Evolutionary conservation across 2,329 filamentous ascomycete genomes (phyloP).

Genomic region (Colletotrichum sp.): DNA sequence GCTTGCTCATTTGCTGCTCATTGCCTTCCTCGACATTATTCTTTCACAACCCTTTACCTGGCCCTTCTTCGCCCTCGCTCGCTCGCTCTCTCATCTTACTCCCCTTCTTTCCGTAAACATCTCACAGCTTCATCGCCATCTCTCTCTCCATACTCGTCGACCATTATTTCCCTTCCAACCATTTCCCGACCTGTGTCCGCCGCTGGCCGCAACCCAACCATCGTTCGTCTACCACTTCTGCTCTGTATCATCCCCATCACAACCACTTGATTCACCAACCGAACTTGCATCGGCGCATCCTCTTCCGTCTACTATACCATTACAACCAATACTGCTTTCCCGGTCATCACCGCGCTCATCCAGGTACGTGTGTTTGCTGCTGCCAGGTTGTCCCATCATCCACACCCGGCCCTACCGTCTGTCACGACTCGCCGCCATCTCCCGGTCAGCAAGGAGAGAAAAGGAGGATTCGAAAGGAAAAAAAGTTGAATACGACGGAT

Average conservation of each 20-base stretch:
- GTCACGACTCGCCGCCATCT: neutral
- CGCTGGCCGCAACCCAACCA: neutral
- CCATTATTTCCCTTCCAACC: neutral
- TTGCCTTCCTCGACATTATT: neutral
- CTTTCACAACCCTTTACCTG: neutral
- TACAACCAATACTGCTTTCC: neutral
- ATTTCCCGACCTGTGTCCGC: neutral
- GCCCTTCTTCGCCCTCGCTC: neutral
- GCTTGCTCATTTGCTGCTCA: neutral
- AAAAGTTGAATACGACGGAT: neutral
- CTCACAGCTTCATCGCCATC: neutral
- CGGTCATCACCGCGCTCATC: neutral
- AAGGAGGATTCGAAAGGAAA: neutral
- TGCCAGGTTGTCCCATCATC: neutral
- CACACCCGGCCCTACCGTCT: neutral
- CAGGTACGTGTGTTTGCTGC: constrained; percentile 4
- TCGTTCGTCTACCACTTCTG: neutral
- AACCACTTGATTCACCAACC: neutral
- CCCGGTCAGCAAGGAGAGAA: neutral
- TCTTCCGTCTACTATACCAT: neutral
- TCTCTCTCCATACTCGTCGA: neutral
- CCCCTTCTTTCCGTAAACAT: neutral
- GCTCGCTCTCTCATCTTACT: neutral
- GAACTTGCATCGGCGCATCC: neutral
- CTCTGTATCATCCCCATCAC: neutral